Evolutionary conservation across 495 filamentous ascomycete species (phyloP).

Genomic region (Clavariopsis aquatica): DNA sequence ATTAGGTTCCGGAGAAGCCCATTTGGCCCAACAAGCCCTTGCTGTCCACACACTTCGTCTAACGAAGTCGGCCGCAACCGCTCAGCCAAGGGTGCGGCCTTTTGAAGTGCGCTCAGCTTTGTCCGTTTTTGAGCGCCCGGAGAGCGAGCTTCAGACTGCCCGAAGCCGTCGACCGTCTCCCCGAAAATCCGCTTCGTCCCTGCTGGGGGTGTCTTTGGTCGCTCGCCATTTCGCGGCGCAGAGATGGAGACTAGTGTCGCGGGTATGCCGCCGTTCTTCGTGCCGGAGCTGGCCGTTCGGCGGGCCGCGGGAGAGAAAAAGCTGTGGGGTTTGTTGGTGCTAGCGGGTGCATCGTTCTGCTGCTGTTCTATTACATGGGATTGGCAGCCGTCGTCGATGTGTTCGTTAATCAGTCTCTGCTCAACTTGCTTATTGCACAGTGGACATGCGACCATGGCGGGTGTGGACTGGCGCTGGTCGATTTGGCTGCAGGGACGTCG

Average conservation of each 20-base stretch:
- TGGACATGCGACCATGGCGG: slow-evolving; percentile 77
- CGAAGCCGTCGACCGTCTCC: slow-evolving; percentile 13
- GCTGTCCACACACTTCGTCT: slow-evolving; percentile 88
- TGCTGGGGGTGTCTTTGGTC: slow-evolving; percentile 41
- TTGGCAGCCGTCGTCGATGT: slow-evolving; percentile 81
- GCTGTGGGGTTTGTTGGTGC: slow-evolving; percentile 51
- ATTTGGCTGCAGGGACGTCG: not conserved
- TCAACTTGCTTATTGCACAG: slow-evolving; percentile 79
- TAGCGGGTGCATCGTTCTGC: slow-evolving; percentile 41
- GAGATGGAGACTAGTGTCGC: slow-evolving; percentile 3
- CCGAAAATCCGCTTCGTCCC: slow-evolving; percentile 45
- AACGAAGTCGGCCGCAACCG: slow-evolving; percentile 85
- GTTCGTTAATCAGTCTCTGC: slow-evolving; percentile 77
- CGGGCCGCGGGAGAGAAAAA: slow-evolving; percentile 79
- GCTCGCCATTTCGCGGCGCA: slow-evolving; percentile 12
- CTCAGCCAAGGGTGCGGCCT: slow-evolving; percentile 83
- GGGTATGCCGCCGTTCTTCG: slow-evolving; percentile 29
- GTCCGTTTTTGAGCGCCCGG: slow-evolving; percentile 60
- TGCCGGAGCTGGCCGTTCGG: slow-evolving; percentile 38
- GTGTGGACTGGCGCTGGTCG: not conserved
- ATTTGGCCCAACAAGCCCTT: slow-evolving; percentile 72
- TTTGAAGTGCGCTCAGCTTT: slow-evolving; percentile 56
- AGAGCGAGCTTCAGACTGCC: slow-evolving; percentile 31
- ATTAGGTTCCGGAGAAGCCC: slow-evolving; percentile 90
- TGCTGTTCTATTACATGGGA: slow-evolving; percentile 46